Base-by-base conservation (phyloP, 2,329 filamentous ascomycete genomes). In the Huntiella moniliformis region DNA sequence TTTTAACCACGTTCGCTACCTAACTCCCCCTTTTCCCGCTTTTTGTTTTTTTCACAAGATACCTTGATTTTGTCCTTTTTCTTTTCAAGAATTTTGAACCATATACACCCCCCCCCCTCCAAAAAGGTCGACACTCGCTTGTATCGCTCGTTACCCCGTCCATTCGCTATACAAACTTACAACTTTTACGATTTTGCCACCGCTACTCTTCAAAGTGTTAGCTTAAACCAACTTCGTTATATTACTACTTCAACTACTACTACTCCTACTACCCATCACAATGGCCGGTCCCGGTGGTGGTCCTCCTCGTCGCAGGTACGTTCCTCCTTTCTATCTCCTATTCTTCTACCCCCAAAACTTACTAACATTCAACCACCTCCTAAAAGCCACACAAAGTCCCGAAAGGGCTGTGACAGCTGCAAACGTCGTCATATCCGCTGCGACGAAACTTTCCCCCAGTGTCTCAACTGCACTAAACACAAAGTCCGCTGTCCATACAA, bases 401-500 rank as follows among this genome's bases (percentile, higher is more conserved):
- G 91, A 59, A 96, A 95, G 67, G 91, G 91, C 52, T 98, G 91
- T 72, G 88, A 92, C 58, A 94, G 86, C 51, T 98, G 91, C 74
- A 98, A 98, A 66, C 80, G 82, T 61, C 78, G 91, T 60, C 91
- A 98, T 64, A 98, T 98, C 60, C 77, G 91, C 56, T 98, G 91
- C 65, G 91, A 98, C 59, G 91, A 98, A 63, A 94, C 77, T 54
- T 95, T 94, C 57, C 91, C 91, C 44, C 91, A 98, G 73, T 98
- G 88, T 67, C 85, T 85, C 57, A 98, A 98, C 64, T 98, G 91
- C 65, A 95, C 88, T 51, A 98, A 96, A 66, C 91, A 98, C 66
- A 94, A 95, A 67, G 91, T 92, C 56, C 82, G 87, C 57, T 98
- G 91, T 64, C 91, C 94, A 56, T 98, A 96, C 67, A 92, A 94